Evolutionary conservation across 495 filamentous ascomycete species (phyloP), one percentile per base, ranked within the genome.

Genomic region (Neurospora tetrasperma): DNA sequence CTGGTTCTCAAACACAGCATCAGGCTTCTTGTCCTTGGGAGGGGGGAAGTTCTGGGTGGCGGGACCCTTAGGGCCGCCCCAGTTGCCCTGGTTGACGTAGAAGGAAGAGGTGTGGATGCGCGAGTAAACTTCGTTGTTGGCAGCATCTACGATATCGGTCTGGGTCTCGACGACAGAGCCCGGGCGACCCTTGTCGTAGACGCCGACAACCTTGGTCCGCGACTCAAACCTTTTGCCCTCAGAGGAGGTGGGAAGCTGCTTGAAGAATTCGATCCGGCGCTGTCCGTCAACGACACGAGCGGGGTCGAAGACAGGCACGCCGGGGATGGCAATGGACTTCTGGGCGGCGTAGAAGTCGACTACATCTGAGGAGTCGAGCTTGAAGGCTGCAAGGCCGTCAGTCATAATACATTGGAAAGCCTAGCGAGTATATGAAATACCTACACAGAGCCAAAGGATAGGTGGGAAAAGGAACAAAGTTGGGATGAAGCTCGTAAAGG

Each of bases 61-160:
- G 7, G 92, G 92, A 14, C 92, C 92, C 84, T 96, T 95, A n/a
- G 94, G 93, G 2, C 93, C 94, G 72, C 93, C 93, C 94, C 93
- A 97, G 71, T 87, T 87, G 54, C 94, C 94, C 82, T 97, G 93
- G 8, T 88, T 93, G 43, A 96, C 91, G 76, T 88, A 93, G 82
- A 97, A 97, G 20, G 87, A 89, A 73, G 88, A 91, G 66, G 88
- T 87, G 44, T 91, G 82, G 43, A 88, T 88, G 76, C 88, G 88
- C 42, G 87, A 84, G 82, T 94, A 97, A 31, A 91, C 86, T 77
- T 94, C 92, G 48, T 90, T 92, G 11, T 81, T 88, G 66, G 80
- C 80, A 59, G 84, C 89, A 73, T 97, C 92, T 0, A 94, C 91
- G 41, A 96, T 88, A 20, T 90, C 84, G 46, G 90, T 85, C 84